Base-by-base conservation (phyloP, 75 land plant genomes). In the Azolla pinnata region DNA sequence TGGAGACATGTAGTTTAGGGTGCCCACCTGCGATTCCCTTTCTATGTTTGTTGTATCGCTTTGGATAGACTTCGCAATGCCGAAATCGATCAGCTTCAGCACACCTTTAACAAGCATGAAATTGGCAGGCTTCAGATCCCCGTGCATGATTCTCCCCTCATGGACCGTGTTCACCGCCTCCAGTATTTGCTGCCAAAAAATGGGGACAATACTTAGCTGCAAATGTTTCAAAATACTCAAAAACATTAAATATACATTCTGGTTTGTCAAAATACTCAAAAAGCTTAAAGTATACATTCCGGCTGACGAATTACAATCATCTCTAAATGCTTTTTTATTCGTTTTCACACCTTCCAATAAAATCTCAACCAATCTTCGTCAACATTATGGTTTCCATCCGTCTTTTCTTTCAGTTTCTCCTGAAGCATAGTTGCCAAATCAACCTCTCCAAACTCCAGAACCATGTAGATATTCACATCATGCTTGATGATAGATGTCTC, bases 121-220 rank as follows among this genome's bases (percentile, higher is more conserved):
- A 67, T 95, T 95, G 9, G 99, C 99, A 67, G 96, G 99, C 72
- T 95, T 95, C 70, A 95, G 65, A 57, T 95, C 99, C 8, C 96
- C 80, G 63, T 95, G 99, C 46, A 95, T 93, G 64, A 95, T 89
- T 0, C 96, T 87, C 60, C 86, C 99, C 67, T 95, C 99, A 58
- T 95, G 99, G 38, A 93, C 87, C 42, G 98, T 93, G 44, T 79
- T 80, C 0, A 93, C 98, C 21, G 98, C 98, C 63, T 70, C 59
- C 30, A 89, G 79, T 59, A 89, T 89, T 82, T 95, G 99, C 99
- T 95, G 88, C 33, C 48, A 38, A 45, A 45, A 0, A 19, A 67
- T 0, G 18, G 26, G 1, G 29, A 26, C 29, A 52, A 27, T 10
- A 26, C 24, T 52, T 1, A 24, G 2, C 2, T 51, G 7, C 54